phyloP scores from a whole-genome alignment of 352 stramenopile species.

The Phytopythium aichiense region DNA sequence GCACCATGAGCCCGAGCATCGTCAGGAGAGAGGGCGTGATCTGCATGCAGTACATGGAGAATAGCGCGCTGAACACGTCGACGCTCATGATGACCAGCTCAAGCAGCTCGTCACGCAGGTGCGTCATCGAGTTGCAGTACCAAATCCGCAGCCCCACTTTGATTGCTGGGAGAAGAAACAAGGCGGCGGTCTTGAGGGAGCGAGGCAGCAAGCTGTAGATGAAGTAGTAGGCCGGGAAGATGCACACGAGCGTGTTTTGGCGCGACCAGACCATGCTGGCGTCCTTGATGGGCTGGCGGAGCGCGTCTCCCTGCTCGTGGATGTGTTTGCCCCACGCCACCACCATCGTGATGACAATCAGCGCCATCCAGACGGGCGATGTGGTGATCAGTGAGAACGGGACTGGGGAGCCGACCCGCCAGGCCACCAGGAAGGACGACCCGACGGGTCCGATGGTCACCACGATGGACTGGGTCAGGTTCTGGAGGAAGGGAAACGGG shows the following conservation, averaged over 20 bases:
- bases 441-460: slow-evolving; percentile 2
- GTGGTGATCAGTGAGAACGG: slow-evolving; percentile 9
- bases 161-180: slow-evolving; percentile 14
- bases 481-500: slow-evolving; percentile 8
- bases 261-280: slow-evolving; percentile 18
- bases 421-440: not conserved
- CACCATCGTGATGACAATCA: slow-evolving; percentile 8
- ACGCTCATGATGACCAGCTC: slow-evolving; percentile 17
- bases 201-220: slow-evolving; percentile 14
- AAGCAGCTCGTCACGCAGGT: slow-evolving; percentile 19
- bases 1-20: slow-evolving; percentile 15
- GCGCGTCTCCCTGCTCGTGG: not conserved
- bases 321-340: slow-evolving; percentile 12
- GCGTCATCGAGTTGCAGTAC: slow-evolving; percentile 11
- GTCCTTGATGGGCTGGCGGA: slow-evolving; percentile 8
- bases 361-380: slow-evolving; percentile 5
- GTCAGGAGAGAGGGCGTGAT: not conserved
- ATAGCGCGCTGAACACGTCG: slow-evolving; percentile 16
- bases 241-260: slow-evolving; percentile 11
- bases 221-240: slow-evolving; percentile 15
- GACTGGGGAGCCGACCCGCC: slow-evolving; percentile 5
- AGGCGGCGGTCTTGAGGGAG: slow-evolving; percentile 5
- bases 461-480: slow-evolving; percentile 7
- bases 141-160: slow-evolving; percentile 15
- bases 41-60: slow-evolving; percentile 10